Evolutionary conservation across 2,329 filamentous ascomycete species (phyloP), one percentile per base, ranked within the genome.

Genomic region (Mariannaea elegans): DNA sequence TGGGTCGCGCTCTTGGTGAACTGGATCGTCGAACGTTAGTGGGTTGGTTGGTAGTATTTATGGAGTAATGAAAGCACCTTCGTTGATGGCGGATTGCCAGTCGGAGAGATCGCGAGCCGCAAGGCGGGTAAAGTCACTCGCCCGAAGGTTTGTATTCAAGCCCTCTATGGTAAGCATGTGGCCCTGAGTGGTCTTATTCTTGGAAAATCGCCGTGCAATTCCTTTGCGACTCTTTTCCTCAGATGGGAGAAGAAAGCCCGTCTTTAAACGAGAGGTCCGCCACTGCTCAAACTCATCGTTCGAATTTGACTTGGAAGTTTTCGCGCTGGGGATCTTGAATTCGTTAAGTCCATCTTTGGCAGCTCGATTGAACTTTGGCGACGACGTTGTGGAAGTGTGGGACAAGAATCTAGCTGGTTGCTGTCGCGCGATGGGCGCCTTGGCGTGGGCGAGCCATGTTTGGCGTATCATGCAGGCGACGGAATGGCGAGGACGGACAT

Each of bases 101-200:
- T 83, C 83, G 62, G 90, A 86, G 31, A 94, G 83, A 66, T 91
- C 86, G 67, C 82, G 84, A 2, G 84, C 83, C 5, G 87, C 82
- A 16, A 93, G 75, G 55, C 90, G 87, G 63, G 86, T 82, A 75
- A 94, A 94, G 76, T 94, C 91, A 65, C 83, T 84, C 66, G 89
- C 84, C 18, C 81, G 79, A 41, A 94, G 81, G 18, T 84, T 82
- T 56, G 81, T 82, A 67, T 84, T 86, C 7, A 86, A 82, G 36
- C 85, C 83, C 18, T 79, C 79, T 34, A 93, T 76, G 39, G 88
- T 79, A 38, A 94, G 79, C 67, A 82, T 80, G 59, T 65, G 32
- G 19, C 54, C 38, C 18, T 52, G 38, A 16, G 24, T 29, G 4
- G 18, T 61, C 31, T 39, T 38, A 19, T 42, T 45, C 24, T 41